Evolutionary conservation across 1,139 yeast genomes (phyloP), one percentile per base, ranked within the genome.

Genomic region (Blastobotrys serpentis): DNA sequence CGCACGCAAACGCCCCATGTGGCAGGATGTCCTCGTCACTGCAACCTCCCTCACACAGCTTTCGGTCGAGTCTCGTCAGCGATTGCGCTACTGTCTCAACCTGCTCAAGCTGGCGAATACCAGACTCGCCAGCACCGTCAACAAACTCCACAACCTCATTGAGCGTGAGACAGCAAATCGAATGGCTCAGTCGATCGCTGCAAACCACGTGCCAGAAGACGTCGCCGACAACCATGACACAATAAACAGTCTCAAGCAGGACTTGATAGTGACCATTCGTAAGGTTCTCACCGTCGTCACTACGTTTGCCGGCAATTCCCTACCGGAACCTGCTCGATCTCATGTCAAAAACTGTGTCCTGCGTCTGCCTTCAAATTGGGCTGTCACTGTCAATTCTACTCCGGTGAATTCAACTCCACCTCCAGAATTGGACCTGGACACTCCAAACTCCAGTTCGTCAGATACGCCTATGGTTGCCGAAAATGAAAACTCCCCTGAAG

Each of bases 251-350:
- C 68, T 92, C 41, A 86, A 86, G 58, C 79, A 82, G 53, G 98
- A 92, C 60, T 87, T 92, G 36, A 83, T 90, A 6, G 78, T 86
- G 3, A 92, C 97, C 0, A 90, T 92, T 21, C 86, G 88, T 65
- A 90, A 89, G 64, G 88, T 90, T 46, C 89, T 90, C 38, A 81
- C 82, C 39, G 80, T 92, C 36, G 85, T 92, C 11, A 86, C 97
- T 4, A 86, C 86, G 56, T 88, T 88, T 59, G 86, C 87, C 0
- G 87, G 88, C 0, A 78, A 75, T 51, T 78, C 87, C 2, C 65
- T 84, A 34, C 86, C 89, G 2, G 88, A 86, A 61, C 95, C 96
- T 1, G 95, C 96, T 3, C 78, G 95, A 55, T 73, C 85, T 1
- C 84, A 86, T 44, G 95, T 92, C 16, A 77, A 97, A 41, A 87